phyloP scores from a whole-genome alignment of 2,329 filamentous ascomycete genomes.

The Fusarium caatingaense region DNA sequence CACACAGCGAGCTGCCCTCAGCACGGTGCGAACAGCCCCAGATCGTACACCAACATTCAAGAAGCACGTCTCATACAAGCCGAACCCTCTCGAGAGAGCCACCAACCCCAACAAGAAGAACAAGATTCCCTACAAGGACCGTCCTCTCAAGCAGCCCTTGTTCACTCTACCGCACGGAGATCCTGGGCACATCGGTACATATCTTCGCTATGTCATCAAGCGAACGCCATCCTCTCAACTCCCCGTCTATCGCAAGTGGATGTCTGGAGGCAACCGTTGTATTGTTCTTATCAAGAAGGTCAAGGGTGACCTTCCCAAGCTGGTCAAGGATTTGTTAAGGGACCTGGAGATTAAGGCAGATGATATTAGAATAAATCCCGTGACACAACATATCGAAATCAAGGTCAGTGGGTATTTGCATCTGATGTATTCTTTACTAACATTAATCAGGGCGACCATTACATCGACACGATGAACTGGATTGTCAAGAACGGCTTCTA shows the following conservation, averaged over 20 bases:
- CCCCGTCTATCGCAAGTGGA: slow-evolving; percentile 79
- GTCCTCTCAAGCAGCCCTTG: slow-evolving; percentile 43
- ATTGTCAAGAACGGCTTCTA: slow-evolving; percentile 53
- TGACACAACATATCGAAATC: slow-evolving; percentile 80
- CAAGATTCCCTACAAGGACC: slow-evolving; percentile 44
- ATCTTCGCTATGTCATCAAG: slow-evolving; percentile 73
- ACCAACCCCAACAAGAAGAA: slow-evolving; percentile 43
- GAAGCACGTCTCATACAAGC: slow-evolving; percentile 39
- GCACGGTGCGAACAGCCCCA: slow-evolving; percentile 23
- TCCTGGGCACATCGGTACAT: slow-evolving; percentile 44
- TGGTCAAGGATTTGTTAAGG: slow-evolving; percentile 72
- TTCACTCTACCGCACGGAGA: slow-evolving; percentile 49
- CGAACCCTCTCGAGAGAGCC: slow-evolving; percentile 35
- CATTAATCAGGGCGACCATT: slow-evolving; percentile 49
- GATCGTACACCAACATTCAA: slow-evolving; percentile 40
- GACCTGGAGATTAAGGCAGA: slow-evolving; percentile 68
- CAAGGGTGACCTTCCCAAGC: slow-evolving; percentile 73
- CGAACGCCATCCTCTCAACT: slow-evolving; percentile 78
- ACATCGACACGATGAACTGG: slow-evolving; percentile 48
- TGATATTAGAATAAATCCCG: slow-evolving; percentile 64
- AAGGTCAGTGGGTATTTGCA: slow-evolving; percentile 62
- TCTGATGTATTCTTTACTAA: background rate
- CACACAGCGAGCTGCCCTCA: slow-evolving; percentile 25
- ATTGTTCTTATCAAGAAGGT: slow-evolving; percentile 82
- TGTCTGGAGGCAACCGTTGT: slow-evolving; percentile 80